These are phyloP conservation scores for Cicer chorassanicum DNA, from an alignment of 306 rosid species.

Conservation along the genomic window DNA sequence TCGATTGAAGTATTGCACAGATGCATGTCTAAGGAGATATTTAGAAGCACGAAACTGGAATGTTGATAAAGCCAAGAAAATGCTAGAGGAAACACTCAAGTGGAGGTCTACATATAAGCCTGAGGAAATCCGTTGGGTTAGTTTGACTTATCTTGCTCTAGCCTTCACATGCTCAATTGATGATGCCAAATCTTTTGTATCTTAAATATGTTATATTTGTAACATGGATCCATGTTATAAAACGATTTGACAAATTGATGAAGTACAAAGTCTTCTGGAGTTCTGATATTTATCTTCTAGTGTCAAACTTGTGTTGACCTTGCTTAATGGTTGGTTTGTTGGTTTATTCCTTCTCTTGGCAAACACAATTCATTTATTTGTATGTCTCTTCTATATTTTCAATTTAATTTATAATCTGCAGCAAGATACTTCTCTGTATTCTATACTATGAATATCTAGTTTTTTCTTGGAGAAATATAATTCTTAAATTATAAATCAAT, in stretches of 20 bases:
- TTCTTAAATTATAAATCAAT: slow-evolving; percentile 18
- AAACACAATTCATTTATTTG: slow-evolving; percentile 11
- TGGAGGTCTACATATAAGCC: slow-evolving; percentile 89
- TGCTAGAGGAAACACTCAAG: slow-evolving; percentile 77
- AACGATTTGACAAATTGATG: background rate
- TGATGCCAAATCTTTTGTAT: slow-evolving; percentile 29
- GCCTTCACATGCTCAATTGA: background rate
- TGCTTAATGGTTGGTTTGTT: background rate
- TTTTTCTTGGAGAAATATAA: slow-evolving; percentile 25
- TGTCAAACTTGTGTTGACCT: slow-evolving; percentile 28
- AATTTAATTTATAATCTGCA: slow-evolving; percentile 8
- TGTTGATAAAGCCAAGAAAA: slow-evolving; percentile 77
- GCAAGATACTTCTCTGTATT: slow-evolving; percentile 10
- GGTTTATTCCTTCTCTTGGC: background rate
- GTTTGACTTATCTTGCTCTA: slow-evolving; percentile 21
- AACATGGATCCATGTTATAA: background rate
- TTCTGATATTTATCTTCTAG: slow-evolving; percentile 5
- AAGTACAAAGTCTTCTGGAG: background rate
- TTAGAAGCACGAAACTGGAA: slow-evolving; percentile 87
- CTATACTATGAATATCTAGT: background rate
- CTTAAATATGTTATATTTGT: slow-evolving; percentile 12
- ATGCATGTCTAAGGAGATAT: slow-evolving; percentile 80
- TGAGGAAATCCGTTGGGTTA: slow-evolving; percentile 94
- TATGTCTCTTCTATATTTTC: slow-evolving; percentile 1
- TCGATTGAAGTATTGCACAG: slow-evolving; percentile 67